phyloP scores from a whole-genome alignment of 192 early-diverging fungal species.

The Coemansia javaensis region DNA sequence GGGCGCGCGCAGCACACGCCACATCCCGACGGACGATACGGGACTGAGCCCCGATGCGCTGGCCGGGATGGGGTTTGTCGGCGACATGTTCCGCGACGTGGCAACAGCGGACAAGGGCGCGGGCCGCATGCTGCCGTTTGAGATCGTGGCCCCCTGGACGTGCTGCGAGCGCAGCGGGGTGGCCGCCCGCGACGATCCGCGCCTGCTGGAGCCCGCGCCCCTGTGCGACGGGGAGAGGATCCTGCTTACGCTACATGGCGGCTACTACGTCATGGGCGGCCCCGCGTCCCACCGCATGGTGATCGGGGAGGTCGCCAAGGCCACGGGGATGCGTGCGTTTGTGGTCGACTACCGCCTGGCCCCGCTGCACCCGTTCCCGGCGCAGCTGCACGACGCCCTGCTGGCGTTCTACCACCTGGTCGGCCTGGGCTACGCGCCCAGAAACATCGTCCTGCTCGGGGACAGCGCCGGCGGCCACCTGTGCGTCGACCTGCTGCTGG shows the following conservation, averaged over 20 bases:
- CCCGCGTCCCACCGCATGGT: slow-evolving; percentile 12
- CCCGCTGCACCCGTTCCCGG: slow-evolving; percentile 23
- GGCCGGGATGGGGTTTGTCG: too few species aligned
- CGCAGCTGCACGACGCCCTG: slow-evolving; percentile 30
- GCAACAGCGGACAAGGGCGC: neutral
- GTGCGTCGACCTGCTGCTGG: slow-evolving; percentile 4
- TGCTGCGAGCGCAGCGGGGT: neutral
- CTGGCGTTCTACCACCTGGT: slow-evolving; percentile 10
- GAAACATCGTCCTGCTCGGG: slow-evolving; percentile 17
- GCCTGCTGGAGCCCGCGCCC: slow-evolving; percentile 8
- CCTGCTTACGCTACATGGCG: slow-evolving; percentile 19
- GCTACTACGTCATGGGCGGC: slow-evolving; percentile 15
- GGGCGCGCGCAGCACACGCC: neutral
- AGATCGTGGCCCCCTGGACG: slow-evolving; percentile 11
- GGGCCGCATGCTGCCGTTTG: slow-evolving; percentile 5
- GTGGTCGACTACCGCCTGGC: slow-evolving; percentile 33
- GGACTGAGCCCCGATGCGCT: too few species aligned
- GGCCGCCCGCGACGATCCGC: neutral
- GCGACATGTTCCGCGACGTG: slow-evolving; percentile 2
- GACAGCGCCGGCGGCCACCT: slow-evolving; percentile 41
- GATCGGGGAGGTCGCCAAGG: slow-evolving; percentile 1
- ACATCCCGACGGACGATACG: too few species aligned
- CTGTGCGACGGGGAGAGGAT: slow-evolving; percentile 7
- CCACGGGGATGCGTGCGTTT: slow-evolving; percentile 5
- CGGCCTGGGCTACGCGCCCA: slow-evolving; percentile 9